Conservation (phyloP, 148 eudicot species). For the Arbutus unedo region DNA sequence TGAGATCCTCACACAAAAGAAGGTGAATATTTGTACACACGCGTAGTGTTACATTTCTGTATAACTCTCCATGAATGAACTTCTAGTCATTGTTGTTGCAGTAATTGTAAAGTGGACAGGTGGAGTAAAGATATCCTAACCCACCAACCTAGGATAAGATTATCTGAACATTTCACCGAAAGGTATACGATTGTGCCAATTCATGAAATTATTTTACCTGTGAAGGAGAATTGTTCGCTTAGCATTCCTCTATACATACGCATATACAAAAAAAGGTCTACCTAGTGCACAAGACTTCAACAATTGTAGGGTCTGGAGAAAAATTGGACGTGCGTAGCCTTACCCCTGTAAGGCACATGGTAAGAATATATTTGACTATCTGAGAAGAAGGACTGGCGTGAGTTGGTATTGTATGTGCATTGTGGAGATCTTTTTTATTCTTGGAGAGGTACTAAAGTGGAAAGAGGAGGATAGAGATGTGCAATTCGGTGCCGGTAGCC, state of each 20-base stretch:
- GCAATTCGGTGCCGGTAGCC: background rate
- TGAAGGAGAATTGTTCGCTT: background rate
- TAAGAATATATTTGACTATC: background rate
- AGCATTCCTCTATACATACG: background rate
- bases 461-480: background rate
- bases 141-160: background rate
- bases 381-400: background rate
- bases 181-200: background rate
- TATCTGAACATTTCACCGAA: background rate
- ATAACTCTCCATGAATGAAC: background rate
- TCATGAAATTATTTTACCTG: background rate
- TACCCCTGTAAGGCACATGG: background rate
- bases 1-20: constrained; percentile 91
- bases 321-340: too few relatives aligned
- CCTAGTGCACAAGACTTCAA: too few relatives aligned
- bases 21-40: constrained; percentile 36
- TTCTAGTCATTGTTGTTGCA: background rate
- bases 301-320: too few relatives aligned
- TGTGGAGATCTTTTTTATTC: background rate
- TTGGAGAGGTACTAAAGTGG: background rate
- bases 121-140: background rate
- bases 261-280: background rate
- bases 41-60: background rate
- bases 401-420: background rate
- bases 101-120: background rate